Percentiles rank a stretch among this genome's conserved stretches.
These are phyloP conservation scores for Heritiera fomes DNA, from an alignment of 345 rosid genomes.

Conservation along the genomic window DNA sequence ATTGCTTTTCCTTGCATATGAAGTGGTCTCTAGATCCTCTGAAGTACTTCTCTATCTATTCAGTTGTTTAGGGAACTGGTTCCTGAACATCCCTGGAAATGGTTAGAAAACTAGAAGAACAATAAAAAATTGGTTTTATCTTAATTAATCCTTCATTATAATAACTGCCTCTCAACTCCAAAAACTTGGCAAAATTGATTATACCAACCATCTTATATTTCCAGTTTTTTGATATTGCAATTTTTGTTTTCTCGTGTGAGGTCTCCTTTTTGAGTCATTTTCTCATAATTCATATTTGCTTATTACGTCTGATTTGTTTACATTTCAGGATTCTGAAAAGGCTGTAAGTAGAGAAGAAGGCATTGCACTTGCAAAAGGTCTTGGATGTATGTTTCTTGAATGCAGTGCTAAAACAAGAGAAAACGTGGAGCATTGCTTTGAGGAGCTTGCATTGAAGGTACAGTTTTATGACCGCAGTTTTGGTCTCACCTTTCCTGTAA, in stretches of 20 bases:
- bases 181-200: not conserved
- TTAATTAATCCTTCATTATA: not conserved
- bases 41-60: not conserved
- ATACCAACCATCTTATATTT: not conserved
- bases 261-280: not conserved
- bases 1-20: not conserved
- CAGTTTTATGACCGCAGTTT: not conserved
- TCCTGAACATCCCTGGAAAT: not conserved
- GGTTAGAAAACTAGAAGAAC: not conserved
- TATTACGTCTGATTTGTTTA: not conserved
- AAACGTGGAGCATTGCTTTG: conserved; percentile 87
- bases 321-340: conserved; percentile 77
- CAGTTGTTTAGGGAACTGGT: not conserved
- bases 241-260: not conserved
- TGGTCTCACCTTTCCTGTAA: not conserved
- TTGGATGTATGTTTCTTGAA: conserved; percentile 73
- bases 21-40: not conserved
- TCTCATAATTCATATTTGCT: not conserved
- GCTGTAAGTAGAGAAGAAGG: conserved; percentile 89
- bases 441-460: conserved; percentile 85
- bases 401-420: conserved; percentile 91
- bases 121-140: not conserved
- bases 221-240: not conserved
- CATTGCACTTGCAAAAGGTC: conserved; percentile 67
- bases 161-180: not conserved